phyloP scores from a whole-genome alignment of 2,329 filamentous ascomycete genomes.

The Cadophora sp. region DNA sequence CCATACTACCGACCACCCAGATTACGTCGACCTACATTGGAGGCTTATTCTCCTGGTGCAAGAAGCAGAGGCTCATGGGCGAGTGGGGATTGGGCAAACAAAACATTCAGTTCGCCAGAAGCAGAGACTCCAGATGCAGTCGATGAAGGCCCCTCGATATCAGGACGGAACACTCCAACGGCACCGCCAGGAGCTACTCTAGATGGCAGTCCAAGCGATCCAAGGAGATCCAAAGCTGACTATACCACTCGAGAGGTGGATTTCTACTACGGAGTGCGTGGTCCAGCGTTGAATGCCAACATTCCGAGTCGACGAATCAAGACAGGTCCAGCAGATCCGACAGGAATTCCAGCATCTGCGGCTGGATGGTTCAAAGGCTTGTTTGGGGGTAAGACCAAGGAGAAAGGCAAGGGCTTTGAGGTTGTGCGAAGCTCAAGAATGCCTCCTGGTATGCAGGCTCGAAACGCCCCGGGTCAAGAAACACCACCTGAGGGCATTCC shows the following conservation, averaged over 20 bases:
- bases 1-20: constrained; percentile 91
- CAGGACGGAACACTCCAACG: constrained; percentile 54
- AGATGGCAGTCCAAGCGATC: constrained; percentile 37
- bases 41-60: constrained; percentile 48
- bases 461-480: constrained; percentile 66
- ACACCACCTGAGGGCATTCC: constrained; percentile 71
- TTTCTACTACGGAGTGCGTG: constrained; percentile 93
- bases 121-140: constrained; percentile 48
- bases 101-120: constrained; percentile 45
- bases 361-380: constrained; percentile 86
- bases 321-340: constrained; percentile 94
- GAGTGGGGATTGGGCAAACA: constrained; percentile 54
- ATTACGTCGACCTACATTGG: constrained; percentile 69
- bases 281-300: constrained; percentile 83
- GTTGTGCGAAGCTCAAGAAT: constrained; percentile 91
- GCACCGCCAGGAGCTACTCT: constrained; percentile 45
- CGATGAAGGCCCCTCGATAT: constrained; percentile 49
- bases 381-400: constrained; percentile 85
- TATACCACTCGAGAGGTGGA: constrained; percentile 95
- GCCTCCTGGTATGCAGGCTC: constrained; percentile 71
- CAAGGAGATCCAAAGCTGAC: constrained; percentile 63
- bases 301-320: constrained; percentile 83
- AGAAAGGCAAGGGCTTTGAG: constrained; percentile 96
- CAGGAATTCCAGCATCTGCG: constrained; percentile 86
- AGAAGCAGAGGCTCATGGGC: constrained; percentile 53